phyloP scores from a whole-genome alignment of 352 stramenopile genomes.

The Globisporangium solare region DNA sequence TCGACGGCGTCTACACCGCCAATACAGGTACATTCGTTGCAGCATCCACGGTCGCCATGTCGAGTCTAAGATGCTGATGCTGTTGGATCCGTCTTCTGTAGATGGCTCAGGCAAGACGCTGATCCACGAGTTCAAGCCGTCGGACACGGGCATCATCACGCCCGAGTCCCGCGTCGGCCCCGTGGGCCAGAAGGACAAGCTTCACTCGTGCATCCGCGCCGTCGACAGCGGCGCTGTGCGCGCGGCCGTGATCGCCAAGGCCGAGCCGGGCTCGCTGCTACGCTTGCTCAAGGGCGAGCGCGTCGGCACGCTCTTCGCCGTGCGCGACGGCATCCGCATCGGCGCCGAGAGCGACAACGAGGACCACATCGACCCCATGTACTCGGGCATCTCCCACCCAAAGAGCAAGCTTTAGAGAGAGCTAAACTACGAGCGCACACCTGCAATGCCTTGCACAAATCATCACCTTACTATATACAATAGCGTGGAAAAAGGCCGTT shows the following conservation, averaged over 20 bases:
- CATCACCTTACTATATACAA: background rate
- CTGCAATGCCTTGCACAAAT: background rate
- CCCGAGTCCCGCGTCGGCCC: constrained; percentile 52
- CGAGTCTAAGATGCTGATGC: too few species aligned
- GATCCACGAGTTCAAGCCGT: constrained; percentile 44
- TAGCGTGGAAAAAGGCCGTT: background rate
- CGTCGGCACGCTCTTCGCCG: constrained; percentile 65
- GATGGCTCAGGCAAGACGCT: constrained; percentile 30
- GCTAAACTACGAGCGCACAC: background rate
- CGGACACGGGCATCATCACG: constrained; percentile 36
- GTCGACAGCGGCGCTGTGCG: constrained; percentile 63
- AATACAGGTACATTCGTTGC: constrained; percentile 8
- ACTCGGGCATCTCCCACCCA: constrained; percentile 49
- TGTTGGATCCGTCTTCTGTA: constrained; percentile 2
- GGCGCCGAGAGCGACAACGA: constrained; percentile 34
- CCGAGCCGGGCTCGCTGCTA: constrained; percentile 51
- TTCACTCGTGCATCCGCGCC: constrained; percentile 73
- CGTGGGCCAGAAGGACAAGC: constrained; percentile 76
- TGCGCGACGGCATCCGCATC: constrained; percentile 36
- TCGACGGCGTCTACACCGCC: constrained; percentile 52
- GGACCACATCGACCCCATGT: constrained; percentile 60
- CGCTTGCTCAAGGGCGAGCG: constrained; percentile 61
- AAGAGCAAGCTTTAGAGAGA: constrained; percentile 4
- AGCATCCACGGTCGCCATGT: background rate
- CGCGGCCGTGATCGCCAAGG: constrained; percentile 63